Evolutionary conservation across 768 basidiomycete genomes (phyloP).

Genomic region (Russula ochroleuca): DNA sequence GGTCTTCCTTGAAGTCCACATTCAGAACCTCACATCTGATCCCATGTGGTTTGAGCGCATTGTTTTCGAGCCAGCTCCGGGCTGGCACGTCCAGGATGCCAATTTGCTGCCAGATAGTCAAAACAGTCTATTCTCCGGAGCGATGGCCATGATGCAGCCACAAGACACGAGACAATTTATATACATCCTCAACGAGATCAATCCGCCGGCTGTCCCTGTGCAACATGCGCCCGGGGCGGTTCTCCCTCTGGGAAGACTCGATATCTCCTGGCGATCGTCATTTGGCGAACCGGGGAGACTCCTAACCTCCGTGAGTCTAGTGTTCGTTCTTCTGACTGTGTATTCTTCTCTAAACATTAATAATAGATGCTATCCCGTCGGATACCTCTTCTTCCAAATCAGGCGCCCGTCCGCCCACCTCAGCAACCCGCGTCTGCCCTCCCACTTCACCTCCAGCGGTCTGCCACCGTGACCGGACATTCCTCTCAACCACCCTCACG

Average conservation of each 20-base stretch:
- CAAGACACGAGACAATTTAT: conserved; percentile 85
- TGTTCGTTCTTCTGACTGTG: background rate
- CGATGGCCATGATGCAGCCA: conserved; percentile 71
- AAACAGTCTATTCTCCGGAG: conserved; percentile 52
- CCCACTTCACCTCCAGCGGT: conserved; percentile 73
- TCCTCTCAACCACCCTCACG: conserved; percentile 51
- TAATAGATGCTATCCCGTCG: conserved; percentile 71
- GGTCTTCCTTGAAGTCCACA: conserved; percentile 87
- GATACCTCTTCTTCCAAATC: conserved; percentile 51
- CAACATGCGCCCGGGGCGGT: conserved; percentile 60
- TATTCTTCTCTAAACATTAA: background rate
- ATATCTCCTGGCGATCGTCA: conserved; percentile 83
- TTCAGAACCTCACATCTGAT: conserved; percentile 80
- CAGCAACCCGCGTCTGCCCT: conserved; percentile 62
- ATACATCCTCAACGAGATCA: conserved; percentile 65
- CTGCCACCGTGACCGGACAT: conserved; percentile 35
- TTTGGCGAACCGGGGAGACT: conserved; percentile 85
- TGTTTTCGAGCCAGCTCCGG: conserved; percentile 66
- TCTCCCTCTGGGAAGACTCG: conserved; percentile 79
- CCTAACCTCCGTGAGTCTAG: conserved; percentile 61
- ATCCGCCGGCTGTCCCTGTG: conserved; percentile 42
- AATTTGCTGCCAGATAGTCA: conserved; percentile 39
- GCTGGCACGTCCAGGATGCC: conserved; percentile 56
- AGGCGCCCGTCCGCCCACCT: conserved; percentile 37
- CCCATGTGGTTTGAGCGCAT: conserved; percentile 80